phyloP scores from a whole-genome alignment of 176 grass and related monocot genomes.

The Eremochloa ophiuroides region DNA sequence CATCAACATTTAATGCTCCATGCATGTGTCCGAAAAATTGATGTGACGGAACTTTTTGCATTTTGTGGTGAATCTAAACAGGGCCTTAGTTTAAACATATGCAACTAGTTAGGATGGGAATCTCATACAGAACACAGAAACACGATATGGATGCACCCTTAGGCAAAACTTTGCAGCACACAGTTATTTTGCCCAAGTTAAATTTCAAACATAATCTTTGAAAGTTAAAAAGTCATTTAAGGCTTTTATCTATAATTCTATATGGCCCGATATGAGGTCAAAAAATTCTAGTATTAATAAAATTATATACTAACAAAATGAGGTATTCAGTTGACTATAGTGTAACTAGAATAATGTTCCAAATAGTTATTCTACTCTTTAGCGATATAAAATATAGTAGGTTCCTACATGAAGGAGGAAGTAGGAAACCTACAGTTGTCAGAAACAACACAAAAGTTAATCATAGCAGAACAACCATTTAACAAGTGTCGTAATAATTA shows the following conservation, averaged over 20 bases:
- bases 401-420: not conserved
- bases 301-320: constrained; percentile 16
- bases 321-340: not conserved
- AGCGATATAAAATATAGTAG: not conserved
- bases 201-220: not conserved
- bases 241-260: not conserved
- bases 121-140: not conserved
- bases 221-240: constrained; percentile 9
- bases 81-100: constrained; percentile 4
- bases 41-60: too few relatives aligned
- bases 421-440: not conserved
- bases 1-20: too few relatives aligned
- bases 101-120: not conserved
- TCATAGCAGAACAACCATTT: not conserved
- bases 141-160: not conserved
- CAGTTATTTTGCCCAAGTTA: not conserved
- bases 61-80: too few relatives aligned
- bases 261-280: not conserved
- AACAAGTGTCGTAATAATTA: not conserved
- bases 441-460: not conserved
- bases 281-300: not conserved
- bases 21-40: too few relatives aligned
- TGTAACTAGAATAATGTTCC: not conserved
- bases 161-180: not conserved
- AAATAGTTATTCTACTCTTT: not conserved